Evolutionary conservation across 2,329 filamentous ascomycete genomes (phyloP).

Genomic region (Fusarium cyanostomum): DNA sequence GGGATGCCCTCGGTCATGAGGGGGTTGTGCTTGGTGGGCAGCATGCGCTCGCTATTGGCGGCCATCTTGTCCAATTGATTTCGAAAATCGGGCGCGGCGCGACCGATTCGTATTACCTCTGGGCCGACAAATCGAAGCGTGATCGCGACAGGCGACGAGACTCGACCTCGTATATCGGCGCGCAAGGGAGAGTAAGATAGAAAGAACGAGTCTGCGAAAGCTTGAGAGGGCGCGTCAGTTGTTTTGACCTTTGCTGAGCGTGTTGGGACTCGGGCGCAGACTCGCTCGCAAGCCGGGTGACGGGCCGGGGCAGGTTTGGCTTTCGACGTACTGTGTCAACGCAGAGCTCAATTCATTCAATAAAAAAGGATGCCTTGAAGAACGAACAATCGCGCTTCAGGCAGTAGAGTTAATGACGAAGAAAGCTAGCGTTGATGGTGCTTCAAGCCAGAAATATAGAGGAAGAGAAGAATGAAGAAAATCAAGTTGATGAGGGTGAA

Average conservation of each 20-base stretch:
- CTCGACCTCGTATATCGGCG: constrained; percentile 6
- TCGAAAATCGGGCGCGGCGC: constrained; percentile 35
- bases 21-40: constrained; percentile 72
- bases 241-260: constrained; percentile 17
- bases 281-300: constrained; percentile 26
- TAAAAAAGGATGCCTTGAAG: constrained; percentile 14
- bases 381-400: constrained; percentile 26
- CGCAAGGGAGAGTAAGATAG: constrained; percentile 26
- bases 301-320: constrained; percentile 22
- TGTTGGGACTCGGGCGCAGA: constrained; percentile 12
- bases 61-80: constrained; percentile 49
- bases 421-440: constrained; percentile 18
- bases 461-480: constrained; percentile 29
- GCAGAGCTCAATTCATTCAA: constrained; percentile 39
- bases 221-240: constrained; percentile 30
- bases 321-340: constrained; percentile 41
- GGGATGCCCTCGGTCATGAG: constrained; percentile 72
- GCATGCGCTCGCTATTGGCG: constrained; percentile 50
- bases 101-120: constrained; percentile 27
- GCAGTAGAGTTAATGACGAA: constrained; percentile 13
- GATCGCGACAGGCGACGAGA: constrained; percentile 19
- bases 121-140: constrained; percentile 27
- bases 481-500: constrained; percentile 34
- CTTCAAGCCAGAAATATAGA: constrained; percentile 28
- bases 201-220: constrained; percentile 13